Base-by-base conservation (phyloP, 352 stramenopile genomes). In the Pythium folliculosum region DNA sequence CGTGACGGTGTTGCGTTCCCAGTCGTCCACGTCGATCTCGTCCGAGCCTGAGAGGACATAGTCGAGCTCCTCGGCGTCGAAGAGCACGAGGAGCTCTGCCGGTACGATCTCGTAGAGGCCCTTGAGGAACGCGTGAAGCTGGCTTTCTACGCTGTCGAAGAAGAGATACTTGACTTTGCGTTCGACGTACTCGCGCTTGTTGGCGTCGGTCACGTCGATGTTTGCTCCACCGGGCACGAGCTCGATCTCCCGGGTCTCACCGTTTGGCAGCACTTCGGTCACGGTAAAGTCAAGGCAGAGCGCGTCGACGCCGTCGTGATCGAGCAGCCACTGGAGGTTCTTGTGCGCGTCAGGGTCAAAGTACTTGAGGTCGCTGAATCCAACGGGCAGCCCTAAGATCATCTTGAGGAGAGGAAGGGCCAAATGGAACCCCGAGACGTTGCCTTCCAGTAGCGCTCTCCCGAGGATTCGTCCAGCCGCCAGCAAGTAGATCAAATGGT, bases 351-450 rank as follows among this genome's bases (percentile, higher is more conserved):
- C 79, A 5, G 79, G 74, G 57, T 90, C 80, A 32, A 84, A 75
- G 52, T 77, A 83, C 72, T 98, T 88, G 37, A 99, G 78, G 72
- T 99, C 97, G 22, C 80, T 79, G 56, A 99, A 97, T 1, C 84
- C 92, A 13, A 99, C 82, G 5, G 97, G 96, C 67, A 95, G 95
- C 44, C 92, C 96, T 12, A 99, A 78, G n/a, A 99, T 90, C 63
- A 99, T 89, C 77, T 99, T 99, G 74, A 99, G 97, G 51, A 99
- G 76, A 54, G 97, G 92, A 12, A 96, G 79, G 7, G 96, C 87
- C 48, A 99, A 86, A 69, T 99, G 96, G 40, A 96, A 95, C 35
- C 86, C 80, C 16, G 98, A 90, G 19, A 99, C 78, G 44, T 98
- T 91, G 53, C 93, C 85, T 78, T 99, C 96, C 5, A 92, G 61